Base-by-base conservation (phyloP, 352 stramenopile species). In the Phytophthora idaei region DNA sequence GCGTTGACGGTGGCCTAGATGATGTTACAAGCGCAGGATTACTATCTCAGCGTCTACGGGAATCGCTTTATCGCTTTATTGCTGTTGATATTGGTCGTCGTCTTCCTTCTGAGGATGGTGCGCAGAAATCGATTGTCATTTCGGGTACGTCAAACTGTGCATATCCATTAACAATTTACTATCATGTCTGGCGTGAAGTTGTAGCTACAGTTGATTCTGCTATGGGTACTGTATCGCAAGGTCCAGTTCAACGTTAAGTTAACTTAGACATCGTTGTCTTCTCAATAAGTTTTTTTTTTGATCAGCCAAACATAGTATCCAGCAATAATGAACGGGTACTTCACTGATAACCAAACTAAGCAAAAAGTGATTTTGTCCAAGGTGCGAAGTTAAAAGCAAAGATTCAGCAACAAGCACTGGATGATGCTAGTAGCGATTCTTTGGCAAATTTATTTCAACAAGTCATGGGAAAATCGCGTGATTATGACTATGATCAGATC, bases 1-100 rank as follows among this genome's bases (percentile, higher is more conserved):
- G 55, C 29, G 10, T 63, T 64, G 62, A 70, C 61, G 62, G 62
- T 32, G 62, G 37, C 45, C 28, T 70, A 11, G 62, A 70, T 57
- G 55, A 59, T 55, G 44, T 36, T 6, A 61, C 48, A 48, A 56
- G 57, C 29, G 11, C 62, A 57, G 25, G 21, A 6, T 50, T 50
- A 31, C 44, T 50, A 15, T 50, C 21, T 31, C 44, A 50, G 25
- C 42, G 31, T 6, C 8, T 44, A 42, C 64, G 46, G 61, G 15
- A 64, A 50, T 69, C 48, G 5, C 53, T 64, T 3, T 45, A 70
- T 28, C 36, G 62, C n/a, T 70, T 70, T 29, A 29, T 64, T 57
- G 49, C 49, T 50, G 50, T 67, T 51, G 60, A 61, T 57, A 56
- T 61, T 57, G 60, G 51, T 57, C 51, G 59, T 49, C 59, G 48